A percentile compares a stretch with the other conserved stretches of the same genome.
phyloP scores from a whole-genome alignment of 441 rosid species.

The Erodium moschatum region DNA sequence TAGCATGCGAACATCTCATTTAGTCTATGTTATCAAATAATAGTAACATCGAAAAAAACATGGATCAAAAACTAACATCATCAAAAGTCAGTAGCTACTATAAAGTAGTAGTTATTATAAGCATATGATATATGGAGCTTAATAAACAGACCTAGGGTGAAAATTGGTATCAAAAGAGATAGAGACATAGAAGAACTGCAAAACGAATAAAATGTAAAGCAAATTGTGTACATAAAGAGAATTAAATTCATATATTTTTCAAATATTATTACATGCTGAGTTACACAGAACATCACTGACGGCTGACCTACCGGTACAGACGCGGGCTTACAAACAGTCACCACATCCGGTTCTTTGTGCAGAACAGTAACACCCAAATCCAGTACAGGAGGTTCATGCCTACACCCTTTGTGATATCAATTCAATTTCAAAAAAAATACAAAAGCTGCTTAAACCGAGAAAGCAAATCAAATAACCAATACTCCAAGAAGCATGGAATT shows the following conservation, averaged over 20 bases:
- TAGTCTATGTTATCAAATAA: background rate
- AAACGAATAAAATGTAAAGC: background rate
- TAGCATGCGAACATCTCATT: background rate
- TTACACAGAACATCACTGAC: background rate
- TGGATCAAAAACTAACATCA: background rate
- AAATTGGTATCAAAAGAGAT: background rate
- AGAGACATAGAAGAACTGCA: background rate
- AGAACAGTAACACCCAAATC: slow-evolving; percentile 53
- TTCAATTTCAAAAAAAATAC: slow-evolving; percentile 18
- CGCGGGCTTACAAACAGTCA: slow-evolving; percentile 83
- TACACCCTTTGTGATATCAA: slow-evolving; percentile 36
- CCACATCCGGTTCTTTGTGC: slow-evolving; percentile 55
- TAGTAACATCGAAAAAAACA: background rate
- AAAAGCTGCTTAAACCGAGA: slow-evolving; percentile 9
- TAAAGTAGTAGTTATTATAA: background rate
- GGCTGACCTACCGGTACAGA: slow-evolving; percentile 63
- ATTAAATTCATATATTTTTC: background rate
- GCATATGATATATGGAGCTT: background rate
- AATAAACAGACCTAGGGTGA: background rate
- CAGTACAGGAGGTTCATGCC: slow-evolving; percentile 93
- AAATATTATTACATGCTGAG: background rate
- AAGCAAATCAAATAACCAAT: background rate
- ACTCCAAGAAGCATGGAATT: background rate
- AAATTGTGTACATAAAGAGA: background rate
- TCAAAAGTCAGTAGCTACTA: background rate